phyloP scores from a whole-genome alignment of 2,329 filamentous ascomycete species.

The Ophiognomonia clavigignenti-juglandacearum region DNA sequence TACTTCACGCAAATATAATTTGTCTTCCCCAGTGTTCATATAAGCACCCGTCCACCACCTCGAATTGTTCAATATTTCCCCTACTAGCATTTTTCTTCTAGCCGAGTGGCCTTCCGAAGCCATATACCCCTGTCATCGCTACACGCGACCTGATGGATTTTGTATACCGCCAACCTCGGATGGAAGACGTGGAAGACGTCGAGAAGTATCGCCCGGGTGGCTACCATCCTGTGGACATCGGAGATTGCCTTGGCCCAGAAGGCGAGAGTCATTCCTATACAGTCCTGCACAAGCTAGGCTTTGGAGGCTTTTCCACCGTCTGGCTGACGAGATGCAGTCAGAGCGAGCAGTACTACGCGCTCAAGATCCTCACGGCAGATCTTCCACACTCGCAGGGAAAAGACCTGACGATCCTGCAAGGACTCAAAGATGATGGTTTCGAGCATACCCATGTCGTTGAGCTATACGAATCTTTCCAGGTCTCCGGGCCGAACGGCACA shows the following conservation, averaged over 20 bases:
- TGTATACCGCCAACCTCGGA: not conserved
- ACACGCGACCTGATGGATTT: too few relatives aligned
- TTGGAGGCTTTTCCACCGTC: not conserved
- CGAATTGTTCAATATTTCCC: too few relatives aligned
- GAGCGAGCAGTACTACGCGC: not conserved
- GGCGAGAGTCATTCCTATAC: not conserved
- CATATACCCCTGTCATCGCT: too few relatives aligned
- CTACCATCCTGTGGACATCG: conserved; percentile 4
- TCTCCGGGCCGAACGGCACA: not conserved
- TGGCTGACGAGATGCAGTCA: not conserved
- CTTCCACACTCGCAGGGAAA: not conserved
- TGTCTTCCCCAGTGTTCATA: too few relatives aligned
- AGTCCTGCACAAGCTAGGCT: not conserved
- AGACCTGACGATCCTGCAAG: not conserved
- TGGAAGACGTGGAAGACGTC: not conserved
- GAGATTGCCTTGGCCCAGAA: not conserved
- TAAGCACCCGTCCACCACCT: too few relatives aligned
- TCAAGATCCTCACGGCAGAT: not conserved
- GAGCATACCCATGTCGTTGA: not conserved
- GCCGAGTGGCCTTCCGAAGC: too few relatives aligned
- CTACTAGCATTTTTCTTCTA: too few relatives aligned
- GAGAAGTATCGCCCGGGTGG: not conserved
- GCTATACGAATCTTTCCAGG: not conserved
- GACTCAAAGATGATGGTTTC: not conserved
- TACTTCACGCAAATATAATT: too few relatives aligned